These are phyloP conservation scores for Vanderwaltozyma verrucispora DNA, from an alignment of 805 yeast species.

Conservation along the genomic window DNA sequence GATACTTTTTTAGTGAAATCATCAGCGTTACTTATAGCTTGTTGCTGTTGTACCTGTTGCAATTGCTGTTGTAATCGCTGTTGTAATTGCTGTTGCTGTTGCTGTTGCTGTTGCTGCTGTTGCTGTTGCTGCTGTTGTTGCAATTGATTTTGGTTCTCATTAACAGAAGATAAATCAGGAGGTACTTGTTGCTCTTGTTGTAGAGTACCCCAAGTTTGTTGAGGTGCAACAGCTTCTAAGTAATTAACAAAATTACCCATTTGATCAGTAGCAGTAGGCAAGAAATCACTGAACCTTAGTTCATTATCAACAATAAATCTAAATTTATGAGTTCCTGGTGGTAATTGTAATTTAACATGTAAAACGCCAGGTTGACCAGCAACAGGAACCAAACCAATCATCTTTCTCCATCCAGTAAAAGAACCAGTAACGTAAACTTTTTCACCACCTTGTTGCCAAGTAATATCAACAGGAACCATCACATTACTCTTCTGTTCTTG, in stretches of 20 bases:
- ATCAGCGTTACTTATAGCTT: background rate
- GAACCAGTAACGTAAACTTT: slow-evolving; percentile 96
- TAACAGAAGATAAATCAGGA: background rate
- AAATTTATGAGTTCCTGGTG: slow-evolving; percentile 87
- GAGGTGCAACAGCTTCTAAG: slow-evolving; percentile 53
- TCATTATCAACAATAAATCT: slow-evolving; percentile 93
- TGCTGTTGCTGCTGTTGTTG: background rate
- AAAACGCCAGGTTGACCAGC: slow-evolving; percentile 32
- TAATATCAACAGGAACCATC: slow-evolving; percentile 51
- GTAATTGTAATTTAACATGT: slow-evolving; percentile 63
- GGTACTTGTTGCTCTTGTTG: background rate
- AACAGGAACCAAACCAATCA: slow-evolving; percentile 67
- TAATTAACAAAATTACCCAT: slow-evolving; percentile 94
- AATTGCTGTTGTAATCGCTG: background rate
- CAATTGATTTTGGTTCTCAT: slow-evolving; percentile 7
- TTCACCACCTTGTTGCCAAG: slow-evolving; percentile 95
- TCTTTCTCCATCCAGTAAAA: slow-evolving; percentile 96
- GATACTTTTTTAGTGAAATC: background rate
- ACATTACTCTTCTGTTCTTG: slow-evolving; percentile 4
- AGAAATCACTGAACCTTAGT: slow-evolving; percentile 71
- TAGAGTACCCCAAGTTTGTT: slow-evolving; percentile 3
- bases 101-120: background rate
- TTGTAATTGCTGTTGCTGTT: background rate
- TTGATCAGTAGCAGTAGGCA: slow-evolving; percentile 96
- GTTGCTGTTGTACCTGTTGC: slow-evolving; percentile 8